Percentiles rank a stretch among this genome's conserved stretches.
Evolutionary conservation across 495 filamentous ascomycete species (phyloP).

Genomic region (Neurospora sp.): DNA sequence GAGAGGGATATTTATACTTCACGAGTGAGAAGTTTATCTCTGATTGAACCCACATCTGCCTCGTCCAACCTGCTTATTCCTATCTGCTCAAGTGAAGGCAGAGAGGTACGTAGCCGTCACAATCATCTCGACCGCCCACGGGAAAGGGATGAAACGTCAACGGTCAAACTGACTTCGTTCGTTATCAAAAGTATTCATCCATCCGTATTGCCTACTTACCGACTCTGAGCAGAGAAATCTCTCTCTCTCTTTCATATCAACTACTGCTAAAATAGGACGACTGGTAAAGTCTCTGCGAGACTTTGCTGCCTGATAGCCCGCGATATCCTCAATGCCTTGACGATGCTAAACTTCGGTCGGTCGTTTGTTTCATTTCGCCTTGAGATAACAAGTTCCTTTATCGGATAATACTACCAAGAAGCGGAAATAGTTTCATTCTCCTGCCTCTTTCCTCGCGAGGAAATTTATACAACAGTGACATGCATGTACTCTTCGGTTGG

Average conservation of each 20-base stretch:
- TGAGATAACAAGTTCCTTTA: not conserved
- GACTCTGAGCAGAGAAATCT: not conserved
- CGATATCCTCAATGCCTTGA: not conserved
- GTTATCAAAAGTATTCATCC: not conserved
- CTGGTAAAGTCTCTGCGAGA: not conserved
- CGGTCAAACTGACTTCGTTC: not conserved
- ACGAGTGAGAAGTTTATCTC: not conserved
- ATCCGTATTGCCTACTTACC: not conserved
- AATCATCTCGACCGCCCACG: not conserved
- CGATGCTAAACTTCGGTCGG: not conserved
- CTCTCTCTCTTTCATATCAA: not conserved
- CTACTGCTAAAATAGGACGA: not conserved
- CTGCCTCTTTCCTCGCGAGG: not conserved
- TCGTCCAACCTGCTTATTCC: not conserved
- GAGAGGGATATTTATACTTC: not conserved
- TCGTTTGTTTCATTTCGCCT: not conserved
- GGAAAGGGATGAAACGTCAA: not conserved
- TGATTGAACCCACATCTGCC: not conserved
- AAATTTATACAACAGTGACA: no score
- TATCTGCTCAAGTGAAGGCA: not conserved
- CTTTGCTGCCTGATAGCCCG: not conserved
- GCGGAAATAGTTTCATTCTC: not conserved
- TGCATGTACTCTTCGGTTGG: no score
- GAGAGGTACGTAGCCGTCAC: not conserved
- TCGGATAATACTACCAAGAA: not conserved